Percentiles rank a stretch among this genome's conserved stretches.
phyloP scores from a whole-genome alignment of 2,329 filamentous ascomycete species.

The Neodidymelliopsis sp. region DNA sequence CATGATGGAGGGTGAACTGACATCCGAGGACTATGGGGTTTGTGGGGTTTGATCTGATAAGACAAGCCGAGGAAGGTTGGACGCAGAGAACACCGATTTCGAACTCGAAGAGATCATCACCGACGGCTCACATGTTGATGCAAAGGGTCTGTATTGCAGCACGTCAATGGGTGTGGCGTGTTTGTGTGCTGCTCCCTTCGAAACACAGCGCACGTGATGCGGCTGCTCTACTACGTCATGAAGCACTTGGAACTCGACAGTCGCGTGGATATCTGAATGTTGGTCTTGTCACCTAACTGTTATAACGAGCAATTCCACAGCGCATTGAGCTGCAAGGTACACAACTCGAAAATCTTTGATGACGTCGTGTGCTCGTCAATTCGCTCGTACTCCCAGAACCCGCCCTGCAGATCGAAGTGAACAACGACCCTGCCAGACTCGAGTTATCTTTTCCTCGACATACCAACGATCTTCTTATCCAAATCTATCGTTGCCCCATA shows the following conservation, averaged over 20 bases:
- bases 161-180: neutral
- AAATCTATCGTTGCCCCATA: too few species aligned
- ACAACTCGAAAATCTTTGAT: conserved; percentile 19
- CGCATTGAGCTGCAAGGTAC: conserved; percentile 3
- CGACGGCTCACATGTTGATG: neutral
- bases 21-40: conserved; percentile 31
- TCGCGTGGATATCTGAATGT: neutral
- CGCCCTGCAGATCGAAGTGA: conserved; percentile 10
- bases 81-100: neutral
- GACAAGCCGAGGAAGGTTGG: conserved; percentile 8
- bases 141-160: neutral
- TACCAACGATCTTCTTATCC: too few species aligned
- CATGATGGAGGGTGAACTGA: conserved; percentile 25
- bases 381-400: conserved; percentile 8
- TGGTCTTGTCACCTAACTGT: too few species aligned
- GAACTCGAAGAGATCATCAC: neutral
- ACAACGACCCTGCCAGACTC: conserved; percentile 13
- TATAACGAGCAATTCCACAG: neutral
- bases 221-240: conserved; percentile 18
- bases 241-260: neutral
- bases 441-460: neutral
- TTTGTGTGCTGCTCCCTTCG: neutral
- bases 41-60: conserved; percentile 21
- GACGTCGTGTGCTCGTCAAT: conserved; percentile 33
- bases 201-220: conserved; percentile 11